Percentiles rank a stretch among this genome's conserved stretches.
Evolutionary conservation across 257 asterid species (phyloP).

Genomic region (Solanum chiquidenum): DNA sequence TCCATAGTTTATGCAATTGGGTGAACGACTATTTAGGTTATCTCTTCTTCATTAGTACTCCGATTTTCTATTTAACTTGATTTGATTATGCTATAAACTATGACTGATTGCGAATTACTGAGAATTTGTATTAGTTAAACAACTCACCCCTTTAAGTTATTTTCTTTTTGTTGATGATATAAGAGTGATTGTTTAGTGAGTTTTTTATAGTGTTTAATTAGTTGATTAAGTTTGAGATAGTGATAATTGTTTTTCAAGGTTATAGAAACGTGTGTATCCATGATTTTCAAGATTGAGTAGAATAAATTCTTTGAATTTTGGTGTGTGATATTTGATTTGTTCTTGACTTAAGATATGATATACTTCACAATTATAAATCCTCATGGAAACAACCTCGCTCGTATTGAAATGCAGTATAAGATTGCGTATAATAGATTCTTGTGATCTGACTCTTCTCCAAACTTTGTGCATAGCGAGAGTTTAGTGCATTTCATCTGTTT

Average conservation of each 20-base stretch:
- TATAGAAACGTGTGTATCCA: not conserved
- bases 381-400: not conserved
- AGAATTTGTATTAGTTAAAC: not conserved
- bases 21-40: not conserved
- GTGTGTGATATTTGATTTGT: not conserved
- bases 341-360: not conserved
- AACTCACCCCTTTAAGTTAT: not conserved
- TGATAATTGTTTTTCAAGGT: not conserved
- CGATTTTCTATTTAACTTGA: not conserved
- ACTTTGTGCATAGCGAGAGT: not conserved
- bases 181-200: not conserved
- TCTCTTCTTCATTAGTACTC: not conserved
- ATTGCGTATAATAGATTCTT: not conserved
- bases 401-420: no score
- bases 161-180: not conserved
- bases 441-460: not conserved
- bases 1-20: constrained; percentile 32
- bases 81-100: not conserved
- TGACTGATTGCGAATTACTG: not conserved
- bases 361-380: not conserved
- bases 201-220: not conserved
- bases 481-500: not conserved
- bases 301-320: not conserved
- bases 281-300: not conserved
- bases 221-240: not conserved